Base-by-base conservation (phyloP, 257 asterid species). In the Nicotiana obtusifolia region DNA sequence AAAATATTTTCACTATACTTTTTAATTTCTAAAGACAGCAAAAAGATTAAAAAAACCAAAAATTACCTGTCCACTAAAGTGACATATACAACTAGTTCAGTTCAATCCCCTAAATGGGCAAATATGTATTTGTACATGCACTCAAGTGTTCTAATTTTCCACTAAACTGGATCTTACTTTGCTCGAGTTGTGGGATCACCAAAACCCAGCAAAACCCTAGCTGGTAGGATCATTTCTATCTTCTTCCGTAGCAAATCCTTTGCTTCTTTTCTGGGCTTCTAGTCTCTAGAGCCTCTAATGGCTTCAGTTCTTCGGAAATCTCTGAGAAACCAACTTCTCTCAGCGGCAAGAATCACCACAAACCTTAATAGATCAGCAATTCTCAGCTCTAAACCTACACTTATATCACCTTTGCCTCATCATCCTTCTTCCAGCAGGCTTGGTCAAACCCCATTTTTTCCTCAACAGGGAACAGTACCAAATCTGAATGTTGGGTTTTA, bases 291-390 rank as follows among this genome's bases (percentile, higher is more conserved):
- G 61, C 61, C 62, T 24, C 61, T 47, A 83, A 91, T 91, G 95
- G 89, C 88, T 41, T 78, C 93, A 5, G 13, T 85, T 80, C 83
- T 94, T 22, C 91, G 80, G 49, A 90, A 82, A 69, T 82, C 91
- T 67, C 82, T 90, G 49, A 84, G 91, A 87, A 83, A 20, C 77
- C 95, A 82, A 84, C 81, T 89, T 73, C 89, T 86, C 56, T 85
- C 92, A 30, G 81, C 86, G 28, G 49, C 90, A 7, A 84, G 80
- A 31, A 22, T 89, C 85, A 31, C 87, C 35, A 62, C 89, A 19
- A 71, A 47, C 66, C 64, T 87, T 6, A 17, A 8, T 57, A 57
- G 24, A 57, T n/a, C 68, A 81, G 53, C 80, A 88, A 82, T 76
- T 77, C 89, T 30, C 86, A 60, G 10, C 53, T 44, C 61, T 19